Base-by-base conservation (phyloP, 2,329 filamentous ascomycete genomes). In the Trichothecium sympodiale region DNA sequence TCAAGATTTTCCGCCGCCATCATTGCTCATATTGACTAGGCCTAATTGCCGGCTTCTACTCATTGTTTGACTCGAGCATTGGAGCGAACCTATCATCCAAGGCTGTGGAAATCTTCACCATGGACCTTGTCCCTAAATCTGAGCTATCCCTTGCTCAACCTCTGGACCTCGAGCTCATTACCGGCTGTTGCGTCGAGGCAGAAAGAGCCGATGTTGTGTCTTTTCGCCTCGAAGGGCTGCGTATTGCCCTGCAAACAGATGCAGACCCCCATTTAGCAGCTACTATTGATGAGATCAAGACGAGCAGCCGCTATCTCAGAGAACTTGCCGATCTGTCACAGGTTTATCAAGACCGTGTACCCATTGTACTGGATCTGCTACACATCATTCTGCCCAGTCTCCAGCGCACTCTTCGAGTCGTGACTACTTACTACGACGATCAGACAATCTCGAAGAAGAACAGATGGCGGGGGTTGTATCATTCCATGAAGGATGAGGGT, bases 381-480 rank as follows among this genome's bases (percentile, higher is more conserved):
- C 65, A 71, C 38, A 58, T 75, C 38, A 45, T 77, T 13, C 56
- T 79, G 3, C 74, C 74, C 1, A 74, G 71, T 38, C 54, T 78
- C 14, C 61, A 59, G 35, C 63, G 58, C 37, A 69, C 67, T 1
- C 50, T 79, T 13, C 51, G 60, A 29, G 71, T 77, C 41, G 77
- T 79, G 43, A 63, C 54, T 29, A 41, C 39, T 8, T 64, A 64
- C 50, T 67, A 73, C 45, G 64, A 73, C 25, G 66, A 77, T 46
- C 63, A 58, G 26, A 59, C 58, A 4, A 43, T 66, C 29, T 56
- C 60, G 14, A 65, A 62, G 36, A 61, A 67, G 41, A 55, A 61
- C 26, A 63, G 72, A 36, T 79, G 75, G 74, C 62, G 65, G 29
- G 64, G 62, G 43, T 77, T 78, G 71, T 74, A 69, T 46, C 62